phyloP scores from a whole-genome alignment of 768 basidiomycete genomes.

The Boletus vinaceobasis region DNA sequence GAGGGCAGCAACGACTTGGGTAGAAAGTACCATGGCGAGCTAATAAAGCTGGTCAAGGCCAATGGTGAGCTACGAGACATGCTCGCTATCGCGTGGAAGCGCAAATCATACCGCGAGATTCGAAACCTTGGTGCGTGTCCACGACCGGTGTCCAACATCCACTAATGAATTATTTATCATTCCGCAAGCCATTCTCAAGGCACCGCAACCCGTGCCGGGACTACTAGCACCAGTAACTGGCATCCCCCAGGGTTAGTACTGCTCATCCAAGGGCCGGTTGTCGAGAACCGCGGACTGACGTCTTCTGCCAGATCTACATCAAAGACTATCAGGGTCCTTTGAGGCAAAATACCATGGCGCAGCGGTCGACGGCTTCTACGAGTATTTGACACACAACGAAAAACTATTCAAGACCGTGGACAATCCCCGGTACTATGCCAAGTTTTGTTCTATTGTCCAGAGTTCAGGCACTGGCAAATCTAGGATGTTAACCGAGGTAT shows the following conservation, averaged over 20 bases:
- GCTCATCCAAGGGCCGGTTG: no score
- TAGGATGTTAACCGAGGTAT: slow-evolving; percentile 11
- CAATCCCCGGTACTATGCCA: background rate
- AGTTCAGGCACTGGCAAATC: slow-evolving; percentile 15
- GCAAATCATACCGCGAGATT: slow-evolving; percentile 1
- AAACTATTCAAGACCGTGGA: background rate
- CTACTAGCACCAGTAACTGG: no score
- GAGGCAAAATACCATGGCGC: background rate
- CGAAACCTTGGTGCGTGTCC: slow-evolving; percentile 3
- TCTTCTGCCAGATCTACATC: background rate
- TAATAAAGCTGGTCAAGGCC: background rate
- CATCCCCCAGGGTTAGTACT: background rate
- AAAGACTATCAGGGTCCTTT: background rate
- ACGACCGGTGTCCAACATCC: background rate
- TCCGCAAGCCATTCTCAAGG: background rate
- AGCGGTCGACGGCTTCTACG: slow-evolving; percentile 15
- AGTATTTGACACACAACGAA: slow-evolving; percentile 16
- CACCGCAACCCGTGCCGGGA: background rate
- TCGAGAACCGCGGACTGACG: background rate
- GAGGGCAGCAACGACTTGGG: background rate
- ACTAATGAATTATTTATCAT: background rate
- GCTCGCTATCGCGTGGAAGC: background rate
- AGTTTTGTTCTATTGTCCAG: slow-evolving; percentile 1
- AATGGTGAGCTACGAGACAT: background rate
- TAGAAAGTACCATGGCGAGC: background rate